Percentiles rank a stretch among this genome's conserved stretches.
Evolutionary conservation across 495 filamentous ascomycete species (phyloP).

Genomic region (Baudoinia panamericana): DNA sequence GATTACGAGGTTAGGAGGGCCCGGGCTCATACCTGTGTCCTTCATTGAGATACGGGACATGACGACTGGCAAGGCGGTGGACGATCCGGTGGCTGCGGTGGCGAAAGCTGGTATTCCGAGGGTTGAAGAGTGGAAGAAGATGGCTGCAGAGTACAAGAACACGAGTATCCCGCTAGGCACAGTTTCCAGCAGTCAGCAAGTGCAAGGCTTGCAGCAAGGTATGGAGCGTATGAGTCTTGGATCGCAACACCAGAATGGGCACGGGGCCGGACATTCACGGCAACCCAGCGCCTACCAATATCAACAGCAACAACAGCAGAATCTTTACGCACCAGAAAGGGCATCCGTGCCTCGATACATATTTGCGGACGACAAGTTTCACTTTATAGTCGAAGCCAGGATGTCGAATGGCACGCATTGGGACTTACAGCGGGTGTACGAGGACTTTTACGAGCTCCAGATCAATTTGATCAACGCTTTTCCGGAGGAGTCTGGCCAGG

Average conservation of each 20-base stretch:
- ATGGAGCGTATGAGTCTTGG: conserved; percentile 71
- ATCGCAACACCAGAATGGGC: conserved; percentile 38
- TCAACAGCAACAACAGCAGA: conserved; percentile 25
- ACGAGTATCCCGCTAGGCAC: conserved; percentile 93
- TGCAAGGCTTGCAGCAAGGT: conserved; percentile 46
- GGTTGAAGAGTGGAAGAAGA: conserved; percentile 99
- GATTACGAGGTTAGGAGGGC: conserved; percentile 84
- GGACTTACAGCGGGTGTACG: conserved; percentile 87
- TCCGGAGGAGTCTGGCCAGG: conserved; percentile 80
- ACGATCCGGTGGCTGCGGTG: conserved; percentile 76
- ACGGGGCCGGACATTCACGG: conserved; percentile 22
- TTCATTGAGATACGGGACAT: conserved; percentile 96
- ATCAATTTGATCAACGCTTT: conserved; percentile 89
- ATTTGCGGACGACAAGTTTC: conserved; percentile 95
- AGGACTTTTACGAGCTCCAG: conserved; percentile 98
- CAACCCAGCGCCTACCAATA: conserved; percentile 37
- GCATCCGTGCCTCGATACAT: conserved; percentile 87
- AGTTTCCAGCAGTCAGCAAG: conserved; percentile 49
- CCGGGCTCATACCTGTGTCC: conserved; percentile 89
- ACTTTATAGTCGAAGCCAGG: conserved; percentile 88
- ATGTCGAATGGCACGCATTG: conserved; percentile 86
- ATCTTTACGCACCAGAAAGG: conserved; percentile 44
- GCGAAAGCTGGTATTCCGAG: conserved; percentile 83
- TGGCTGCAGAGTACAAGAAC: conserved; percentile 98
- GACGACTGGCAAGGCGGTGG: conserved; percentile 67